Conservation (phyloP, 257 asterid species). For the Apocynum venetum region DNA sequence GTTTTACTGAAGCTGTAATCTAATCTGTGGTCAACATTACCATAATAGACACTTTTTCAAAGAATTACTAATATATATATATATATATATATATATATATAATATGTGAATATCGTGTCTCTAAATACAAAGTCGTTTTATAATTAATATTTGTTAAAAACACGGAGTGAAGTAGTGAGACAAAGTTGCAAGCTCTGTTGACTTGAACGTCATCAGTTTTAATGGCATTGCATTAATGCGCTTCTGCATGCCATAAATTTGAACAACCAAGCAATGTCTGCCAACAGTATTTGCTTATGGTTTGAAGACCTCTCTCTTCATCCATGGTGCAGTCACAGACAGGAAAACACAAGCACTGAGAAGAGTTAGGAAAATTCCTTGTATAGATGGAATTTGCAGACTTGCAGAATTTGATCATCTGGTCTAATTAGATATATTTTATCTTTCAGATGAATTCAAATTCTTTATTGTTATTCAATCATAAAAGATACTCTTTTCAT, state of each 20-base stretch:
- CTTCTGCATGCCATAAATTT: constrained; percentile 1
- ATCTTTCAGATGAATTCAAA: no score
- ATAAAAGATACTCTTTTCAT: no score
- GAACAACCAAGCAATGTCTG: constrained; percentile 12
- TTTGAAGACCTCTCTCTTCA: not conserved
- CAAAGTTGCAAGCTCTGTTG: not conserved
- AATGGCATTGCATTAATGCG: not conserved
- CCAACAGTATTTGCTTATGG: constrained; percentile 4
- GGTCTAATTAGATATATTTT: no score
- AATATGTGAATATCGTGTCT: no score
- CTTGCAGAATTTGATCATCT: no score
- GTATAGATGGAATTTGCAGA: not conserved
- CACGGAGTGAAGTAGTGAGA: not conserved
- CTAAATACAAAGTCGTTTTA: no score
- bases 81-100: no score
- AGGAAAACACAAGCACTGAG: not conserved
- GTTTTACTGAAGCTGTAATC: not conserved
- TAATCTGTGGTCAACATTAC: not conserved
- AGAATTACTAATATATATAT: no score
- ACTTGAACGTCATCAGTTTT: not conserved
- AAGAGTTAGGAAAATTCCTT: not conserved
- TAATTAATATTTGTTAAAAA: no score
- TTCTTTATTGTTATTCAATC: no score
- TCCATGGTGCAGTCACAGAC: not conserved
- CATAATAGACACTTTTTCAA: not conserved